These are phyloP conservation scores for Neoboletus magnificus DNA, from an alignment of 768 basidiomycete species.

Conservation along the genomic window DNA sequence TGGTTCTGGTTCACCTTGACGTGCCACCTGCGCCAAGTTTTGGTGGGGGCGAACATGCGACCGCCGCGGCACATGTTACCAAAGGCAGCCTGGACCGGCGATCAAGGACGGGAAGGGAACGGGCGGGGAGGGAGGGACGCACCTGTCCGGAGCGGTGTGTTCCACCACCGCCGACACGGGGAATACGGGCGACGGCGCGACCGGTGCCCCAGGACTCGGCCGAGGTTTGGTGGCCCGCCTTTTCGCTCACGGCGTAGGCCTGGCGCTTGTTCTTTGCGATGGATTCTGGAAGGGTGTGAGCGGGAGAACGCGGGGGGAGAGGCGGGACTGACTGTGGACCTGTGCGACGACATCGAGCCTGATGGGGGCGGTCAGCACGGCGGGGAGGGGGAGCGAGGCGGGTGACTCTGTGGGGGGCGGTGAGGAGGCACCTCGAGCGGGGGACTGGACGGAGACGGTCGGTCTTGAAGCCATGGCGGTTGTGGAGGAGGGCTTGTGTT, in stretches of 20 bases:
- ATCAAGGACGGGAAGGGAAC: slow-evolving; percentile 4
- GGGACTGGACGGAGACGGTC: slow-evolving; percentile 81
- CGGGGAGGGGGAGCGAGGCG: slow-evolving; percentile 86
- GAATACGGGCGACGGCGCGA: slow-evolving; percentile 99
- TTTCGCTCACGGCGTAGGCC: slow-evolving; percentile 93
- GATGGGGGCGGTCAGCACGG: slow-evolving; percentile 97
- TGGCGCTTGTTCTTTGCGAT: slow-evolving; percentile 98
- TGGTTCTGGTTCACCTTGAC: slow-evolving; percentile 99
- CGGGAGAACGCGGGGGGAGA: not conserved
- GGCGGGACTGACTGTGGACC: slow-evolving; percentile 88
- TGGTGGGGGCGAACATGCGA: slow-evolving; percentile 99
- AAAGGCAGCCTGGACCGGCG: slow-evolving; percentile 76
- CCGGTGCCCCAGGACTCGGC: slow-evolving; percentile 99
- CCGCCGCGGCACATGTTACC: slow-evolving; percentile 99
- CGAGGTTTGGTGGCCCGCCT: slow-evolving; percentile 98
- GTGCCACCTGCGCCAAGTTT: slow-evolving; percentile 99
- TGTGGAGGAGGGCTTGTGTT: slow-evolving; percentile 26
- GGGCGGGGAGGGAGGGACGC: not conserved
- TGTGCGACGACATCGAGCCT: slow-evolving; percentile 97
- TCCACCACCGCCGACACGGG: slow-evolving; percentile 98
- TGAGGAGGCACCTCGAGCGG: too few species aligned
- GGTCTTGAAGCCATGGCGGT: slow-evolving; percentile 85
- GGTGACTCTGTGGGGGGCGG: slow-evolving; percentile 81
- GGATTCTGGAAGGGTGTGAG: slow-evolving; percentile 60
- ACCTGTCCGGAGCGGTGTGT: slow-evolving; percentile 98